These are phyloP conservation scores for Bruguiera parviflora DNA, from an alignment of 345 rosid genomes.

Conservation along the genomic window DNA sequence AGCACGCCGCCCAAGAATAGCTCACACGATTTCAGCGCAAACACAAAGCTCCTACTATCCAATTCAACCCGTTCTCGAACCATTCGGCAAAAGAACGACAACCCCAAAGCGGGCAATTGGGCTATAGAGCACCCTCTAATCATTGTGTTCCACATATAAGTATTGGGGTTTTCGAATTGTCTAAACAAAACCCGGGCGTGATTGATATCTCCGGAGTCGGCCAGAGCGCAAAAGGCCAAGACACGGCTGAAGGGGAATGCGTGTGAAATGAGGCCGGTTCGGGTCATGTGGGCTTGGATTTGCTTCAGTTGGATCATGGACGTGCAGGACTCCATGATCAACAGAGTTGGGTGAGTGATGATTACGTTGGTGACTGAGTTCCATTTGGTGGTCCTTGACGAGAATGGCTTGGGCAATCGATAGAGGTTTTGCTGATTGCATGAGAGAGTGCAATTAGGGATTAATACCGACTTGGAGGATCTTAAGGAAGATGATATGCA, in stretches of 20 bases:
- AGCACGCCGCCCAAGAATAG: constrained; percentile 10
- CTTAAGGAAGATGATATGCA: neutral
- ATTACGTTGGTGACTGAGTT: constrained; percentile 33
- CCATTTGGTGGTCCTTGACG: constrained; percentile 29
- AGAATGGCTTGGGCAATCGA: neutral
- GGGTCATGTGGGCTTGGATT: constrained; percentile 43
- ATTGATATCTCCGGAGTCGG: constrained; percentile 29
- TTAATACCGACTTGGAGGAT: neutral
- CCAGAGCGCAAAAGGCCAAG: constrained; percentile 37
- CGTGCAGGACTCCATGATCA: constrained; percentile 32
- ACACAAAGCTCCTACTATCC: constrained; percentile 38
- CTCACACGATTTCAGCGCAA: constrained; percentile 36
- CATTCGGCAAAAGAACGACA: constrained; percentile 29
- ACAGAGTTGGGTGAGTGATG: constrained; percentile 37
- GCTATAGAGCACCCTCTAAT: constrained; percentile 33
- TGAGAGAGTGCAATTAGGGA: neutral
- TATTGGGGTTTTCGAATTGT: constrained; percentile 30
- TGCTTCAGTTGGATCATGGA: constrained; percentile 40
- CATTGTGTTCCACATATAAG: constrained; percentile 48
- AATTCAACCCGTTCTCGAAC: constrained; percentile 25
- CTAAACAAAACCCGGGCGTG: constrained; percentile 32
- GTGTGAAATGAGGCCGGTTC: constrained; percentile 33
- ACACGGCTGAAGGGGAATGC: constrained; percentile 43
- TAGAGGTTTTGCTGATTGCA: neutral
- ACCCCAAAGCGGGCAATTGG: constrained; percentile 19